phyloP scores from a whole-genome alignment of 495 filamentous ascomycete species.

The Podospora didyma region DNA sequence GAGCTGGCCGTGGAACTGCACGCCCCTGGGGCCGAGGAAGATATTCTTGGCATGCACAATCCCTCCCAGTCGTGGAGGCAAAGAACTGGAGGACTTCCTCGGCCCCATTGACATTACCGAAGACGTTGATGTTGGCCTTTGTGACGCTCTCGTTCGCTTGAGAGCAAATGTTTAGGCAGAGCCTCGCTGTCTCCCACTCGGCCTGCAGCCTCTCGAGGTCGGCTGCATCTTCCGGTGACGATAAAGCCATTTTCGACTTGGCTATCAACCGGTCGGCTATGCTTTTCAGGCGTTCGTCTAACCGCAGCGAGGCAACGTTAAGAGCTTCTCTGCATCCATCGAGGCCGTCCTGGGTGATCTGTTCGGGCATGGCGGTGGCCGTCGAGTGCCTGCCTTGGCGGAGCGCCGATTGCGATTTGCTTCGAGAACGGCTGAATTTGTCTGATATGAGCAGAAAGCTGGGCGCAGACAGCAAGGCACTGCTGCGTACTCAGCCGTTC shows the following conservation, averaged over 20 bases:
- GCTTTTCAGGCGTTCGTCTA: not conserved
- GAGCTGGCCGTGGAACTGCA: constrained; percentile 5
- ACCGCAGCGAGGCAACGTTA: not conserved
- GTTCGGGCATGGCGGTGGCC: not conserved
- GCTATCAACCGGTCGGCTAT: not conserved
- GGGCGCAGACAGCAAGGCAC: constrained; percentile 40
- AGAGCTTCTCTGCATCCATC: not conserved
- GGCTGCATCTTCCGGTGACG: constrained; percentile 1
- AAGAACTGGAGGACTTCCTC: constrained; percentile 10
- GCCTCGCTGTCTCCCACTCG: constrained; percentile 7
- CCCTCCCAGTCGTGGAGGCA: constrained; percentile 5
- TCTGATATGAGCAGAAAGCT: constrained; percentile 33
- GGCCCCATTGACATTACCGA: constrained; percentile 1
- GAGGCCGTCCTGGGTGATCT: not conserved
- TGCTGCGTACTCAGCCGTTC: constrained; percentile 40
- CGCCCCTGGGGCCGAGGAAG: not conserved
- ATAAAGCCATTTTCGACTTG: not conserved
- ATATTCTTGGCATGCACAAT: constrained; percentile 3
- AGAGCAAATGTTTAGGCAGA: constrained; percentile 4
- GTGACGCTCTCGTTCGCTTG: constrained; percentile 4
- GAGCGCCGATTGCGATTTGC: constrained; percentile 1
- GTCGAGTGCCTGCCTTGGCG: not conserved
- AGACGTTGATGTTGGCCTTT: constrained; percentile 3
- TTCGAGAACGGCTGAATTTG: constrained; percentile 16
- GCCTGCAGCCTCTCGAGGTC: constrained; percentile 2